Evolutionary conservation across 2,329 filamentous ascomycete genomes (phyloP).

Genomic region (Fusarium oligoseptatum): DNA sequence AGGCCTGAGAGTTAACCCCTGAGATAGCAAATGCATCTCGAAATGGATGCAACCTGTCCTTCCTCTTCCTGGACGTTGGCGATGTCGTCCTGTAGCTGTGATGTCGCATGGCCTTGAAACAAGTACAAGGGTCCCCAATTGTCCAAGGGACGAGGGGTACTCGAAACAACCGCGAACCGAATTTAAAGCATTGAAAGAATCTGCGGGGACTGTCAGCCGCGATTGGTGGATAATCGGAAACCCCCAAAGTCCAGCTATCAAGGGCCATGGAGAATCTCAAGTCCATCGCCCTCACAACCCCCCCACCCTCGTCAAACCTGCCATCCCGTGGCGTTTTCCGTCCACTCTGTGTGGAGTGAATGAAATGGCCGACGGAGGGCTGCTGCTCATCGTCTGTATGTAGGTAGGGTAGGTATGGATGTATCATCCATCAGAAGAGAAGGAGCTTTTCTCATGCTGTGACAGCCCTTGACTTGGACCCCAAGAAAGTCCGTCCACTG

Average conservation of each 20-base stretch:
- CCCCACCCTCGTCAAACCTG: constrained; percentile 32
- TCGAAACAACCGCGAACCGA: constrained; percentile 42
- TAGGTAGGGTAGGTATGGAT: background rate
- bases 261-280: constrained; percentile 43
- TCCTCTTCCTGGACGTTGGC: constrained; percentile 8
- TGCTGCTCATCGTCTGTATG: constrained; percentile 1
- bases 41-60: constrained; percentile 19
- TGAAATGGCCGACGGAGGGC: background rate
- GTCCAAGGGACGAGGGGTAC: constrained; percentile 16
- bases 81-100: constrained; percentile 22
- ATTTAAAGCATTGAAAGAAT: constrained; percentile 28
- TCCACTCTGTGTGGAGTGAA: constrained; percentile 14
- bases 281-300: constrained; percentile 34
- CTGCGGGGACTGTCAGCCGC: constrained; percentile 26
- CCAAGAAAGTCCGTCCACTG: constrained; percentile 41
- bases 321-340: constrained; percentile 19
- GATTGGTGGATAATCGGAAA: constrained; percentile 42
- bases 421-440: constrained; percentile 15
- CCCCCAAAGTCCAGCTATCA: constrained; percentile 39
- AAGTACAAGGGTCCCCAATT: constrained; percentile 32
- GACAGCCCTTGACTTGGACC: constrained; percentile 24
- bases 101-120: constrained; percentile 45
- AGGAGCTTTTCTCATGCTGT: constrained; percentile 11
- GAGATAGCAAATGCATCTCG: constrained; percentile 5
- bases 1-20: constrained; percentile 9